Evolutionary conservation across 1,284 basidiomycete genomes (phyloP).

Genomic region (Malassezia obtusa): DNA sequence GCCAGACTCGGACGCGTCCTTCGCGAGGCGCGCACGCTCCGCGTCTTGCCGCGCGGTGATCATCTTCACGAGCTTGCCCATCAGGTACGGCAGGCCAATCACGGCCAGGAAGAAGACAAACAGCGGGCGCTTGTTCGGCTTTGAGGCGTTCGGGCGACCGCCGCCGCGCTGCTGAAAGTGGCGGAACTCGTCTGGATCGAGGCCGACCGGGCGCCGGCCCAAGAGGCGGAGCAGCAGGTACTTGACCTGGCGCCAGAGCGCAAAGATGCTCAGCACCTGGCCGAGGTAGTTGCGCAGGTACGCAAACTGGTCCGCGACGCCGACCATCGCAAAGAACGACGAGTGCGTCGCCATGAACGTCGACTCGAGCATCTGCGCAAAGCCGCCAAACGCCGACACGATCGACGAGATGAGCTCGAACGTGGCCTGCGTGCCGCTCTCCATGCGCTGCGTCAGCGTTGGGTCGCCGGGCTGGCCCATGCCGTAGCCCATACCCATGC

Average conservation of each 20-base stretch:
- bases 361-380: slow-evolving; percentile 93
- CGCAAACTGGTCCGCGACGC: slow-evolving; percentile 88
- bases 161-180: slow-evolving; percentile 37
- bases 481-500: slow-evolving; percentile 35
- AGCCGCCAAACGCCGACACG: slow-evolving; percentile 87
- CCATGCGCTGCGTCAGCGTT: slow-evolving; percentile 74
- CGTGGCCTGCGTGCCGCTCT: slow-evolving; percentile 78
- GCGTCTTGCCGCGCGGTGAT: slow-evolving; percentile 59
- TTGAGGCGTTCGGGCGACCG: slow-evolving; percentile 16
- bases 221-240: slow-evolving; percentile 34
- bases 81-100: slow-evolving; percentile 83
- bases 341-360: slow-evolving; percentile 99
- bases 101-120: slow-evolving; percentile 91
- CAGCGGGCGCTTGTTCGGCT: slow-evolving; percentile 70
- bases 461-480: slow-evolving; percentile 35
- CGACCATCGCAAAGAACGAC: slow-evolving; percentile 96
- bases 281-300: slow-evolving; percentile 83
- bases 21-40: slow-evolving; percentile 47
- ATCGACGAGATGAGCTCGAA: slow-evolving; percentile 88
- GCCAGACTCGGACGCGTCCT: slow-evolving; percentile 45
- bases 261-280: slow-evolving; percentile 78
- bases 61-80: slow-evolving; percentile 76
- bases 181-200: slow-evolving; percentile 39
- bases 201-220: slow-evolving; percentile 33
- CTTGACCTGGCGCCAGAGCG: slow-evolving; percentile 71